Evolutionary conservation across 768 basidiomycete genomes (phyloP).

Genomic region (Collybia sordida): DNA sequence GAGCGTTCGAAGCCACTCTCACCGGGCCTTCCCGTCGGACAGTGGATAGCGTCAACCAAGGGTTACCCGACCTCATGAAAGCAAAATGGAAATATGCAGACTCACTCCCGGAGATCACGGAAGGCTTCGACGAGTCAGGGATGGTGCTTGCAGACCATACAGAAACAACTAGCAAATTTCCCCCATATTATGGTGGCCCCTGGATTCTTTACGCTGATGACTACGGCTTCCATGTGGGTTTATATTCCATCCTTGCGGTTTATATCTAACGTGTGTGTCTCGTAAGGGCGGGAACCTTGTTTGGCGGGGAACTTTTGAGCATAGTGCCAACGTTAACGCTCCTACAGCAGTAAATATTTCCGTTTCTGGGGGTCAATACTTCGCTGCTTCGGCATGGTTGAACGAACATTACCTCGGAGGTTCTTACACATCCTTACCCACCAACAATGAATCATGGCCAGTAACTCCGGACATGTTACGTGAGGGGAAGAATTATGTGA

Average conservation of each 20-base stretch:
- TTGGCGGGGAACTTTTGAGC: constrained; percentile 15
- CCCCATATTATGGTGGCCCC: constrained; percentile 14
- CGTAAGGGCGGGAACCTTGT: constrained; percentile 14
- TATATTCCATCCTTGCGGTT: background rate
- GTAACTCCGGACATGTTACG: constrained; percentile 10
- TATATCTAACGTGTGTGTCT: background rate
- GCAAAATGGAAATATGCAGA: constrained; percentile 13
- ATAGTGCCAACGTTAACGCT: constrained; percentile 3
- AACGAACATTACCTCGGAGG: constrained; percentile 13
- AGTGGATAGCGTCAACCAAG: background rate
- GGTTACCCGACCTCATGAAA: constrained; percentile 9
- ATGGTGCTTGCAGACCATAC: constrained; percentile 12
- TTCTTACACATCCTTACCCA: constrained; percentile 11
- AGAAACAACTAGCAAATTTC: constrained; percentile 11
- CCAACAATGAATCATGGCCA: constrained; percentile 14
- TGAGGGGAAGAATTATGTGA: constrained; percentile 9
- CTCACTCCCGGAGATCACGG: constrained; percentile 12
- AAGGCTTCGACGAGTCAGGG: constrained; percentile 7
- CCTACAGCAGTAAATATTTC: constrained; percentile 14
- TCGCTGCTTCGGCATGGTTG: constrained; percentile 15
- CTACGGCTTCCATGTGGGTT: constrained; percentile 15
- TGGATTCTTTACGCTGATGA: constrained; percentile 18
- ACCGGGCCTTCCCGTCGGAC: background rate
- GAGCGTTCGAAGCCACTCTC: constrained; percentile 6
- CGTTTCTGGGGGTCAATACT: constrained; percentile 14